Percentiles rank a stretch among this genome's conserved stretches.
Evolutionary conservation across 371 early-diverging fungal species (phyloP).

Genomic region (Umbelopsis sp.): DNA sequence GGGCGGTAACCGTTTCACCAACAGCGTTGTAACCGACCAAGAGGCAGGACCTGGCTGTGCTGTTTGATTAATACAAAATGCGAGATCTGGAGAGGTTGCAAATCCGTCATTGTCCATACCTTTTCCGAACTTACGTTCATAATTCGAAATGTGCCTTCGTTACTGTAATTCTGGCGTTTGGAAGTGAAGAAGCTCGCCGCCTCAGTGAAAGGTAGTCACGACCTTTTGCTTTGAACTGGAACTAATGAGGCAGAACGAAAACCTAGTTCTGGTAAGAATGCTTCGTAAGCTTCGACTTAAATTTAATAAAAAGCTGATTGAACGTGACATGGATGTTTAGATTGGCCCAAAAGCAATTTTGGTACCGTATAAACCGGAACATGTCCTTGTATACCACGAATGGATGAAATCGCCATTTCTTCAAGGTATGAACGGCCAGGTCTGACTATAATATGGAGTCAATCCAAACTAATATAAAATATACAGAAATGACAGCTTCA

Average conservation of each 20-base stretch:
- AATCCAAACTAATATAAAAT: background rate
- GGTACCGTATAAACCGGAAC: slow-evolving; percentile 85
- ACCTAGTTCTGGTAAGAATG: slow-evolving; percentile 44
- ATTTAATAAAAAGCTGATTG: slow-evolving; percentile 22
- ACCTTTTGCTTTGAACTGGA: background rate
- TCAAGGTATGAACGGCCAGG: slow-evolving; percentile 52
- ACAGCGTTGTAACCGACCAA: slow-evolving; percentile 30
- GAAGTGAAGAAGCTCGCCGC: no score
- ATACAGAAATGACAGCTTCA: slow-evolving; percentile 89
- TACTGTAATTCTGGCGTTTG: background rate
- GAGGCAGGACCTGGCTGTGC: background rate
- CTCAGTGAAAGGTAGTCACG: slow-evolving; percentile 4
- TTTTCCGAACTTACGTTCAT: no score
- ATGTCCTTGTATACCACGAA: slow-evolving; percentile 87
- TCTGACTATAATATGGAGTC: no score
- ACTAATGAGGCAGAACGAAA: slow-evolving; percentile 54
- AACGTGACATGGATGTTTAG: slow-evolving; percentile 43
- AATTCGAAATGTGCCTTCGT: background rate
- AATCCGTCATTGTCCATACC: no score
- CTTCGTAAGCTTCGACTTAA: background rate
- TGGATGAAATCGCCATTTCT: slow-evolving; percentile 94
- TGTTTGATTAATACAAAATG: background rate
- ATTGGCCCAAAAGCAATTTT: slow-evolving; percentile 68
- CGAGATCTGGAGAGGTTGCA: background rate
- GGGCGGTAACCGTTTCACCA: slow-evolving; percentile 44